A percentile compares a stretch with the other conserved stretches of the same genome.
These are phyloP conservation scores for Viscum album DNA, from an alignment of 177 flowering plant genomes.

Conservation along the genomic window DNA sequence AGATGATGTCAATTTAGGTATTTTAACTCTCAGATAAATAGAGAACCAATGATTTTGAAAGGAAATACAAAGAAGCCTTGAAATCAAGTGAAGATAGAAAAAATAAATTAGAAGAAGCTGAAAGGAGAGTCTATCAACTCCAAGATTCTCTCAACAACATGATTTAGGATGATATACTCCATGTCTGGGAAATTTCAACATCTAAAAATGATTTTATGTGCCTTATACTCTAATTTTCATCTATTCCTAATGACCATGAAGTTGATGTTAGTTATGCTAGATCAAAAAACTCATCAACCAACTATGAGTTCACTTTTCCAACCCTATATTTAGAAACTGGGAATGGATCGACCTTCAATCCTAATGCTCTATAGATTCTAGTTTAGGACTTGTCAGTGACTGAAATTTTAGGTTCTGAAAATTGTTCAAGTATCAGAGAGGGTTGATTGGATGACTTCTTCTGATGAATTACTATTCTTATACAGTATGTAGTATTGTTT, in stretches of 20 bases:
- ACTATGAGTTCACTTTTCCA: constrained; percentile 46
- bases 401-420: constrained; percentile 34
- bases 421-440: constrained; percentile 30
- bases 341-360: constrained; percentile 20
- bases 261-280: constrained; percentile 25
- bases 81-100: constrained; percentile 31
- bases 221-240: constrained; percentile 31
- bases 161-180: constrained; percentile 65
- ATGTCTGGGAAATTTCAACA: constrained; percentile 64
- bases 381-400: constrained; percentile 41
- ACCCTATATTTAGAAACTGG: constrained; percentile 26
- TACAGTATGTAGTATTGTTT: too few species aligned
- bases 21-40: constrained; percentile 28
- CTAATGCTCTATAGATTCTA: constrained; percentile 31
- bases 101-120: constrained; percentile 41
- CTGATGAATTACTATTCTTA: too few species aligned
- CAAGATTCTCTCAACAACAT: constrained; percentile 46
- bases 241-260: constrained; percentile 23
- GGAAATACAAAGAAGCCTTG: constrained; percentile 26
- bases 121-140: constrained; percentile 37
- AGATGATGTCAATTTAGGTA: too few species aligned
- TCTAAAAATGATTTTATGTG: constrained; percentile 45
- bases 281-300: constrained; percentile 40
- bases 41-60: constrained; percentile 38
- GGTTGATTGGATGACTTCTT: constrained; percentile 53